Evolutionary conservation across 768 basidiomycete genomes (phyloP).

Genomic region (Ramaria sp.): DNA sequence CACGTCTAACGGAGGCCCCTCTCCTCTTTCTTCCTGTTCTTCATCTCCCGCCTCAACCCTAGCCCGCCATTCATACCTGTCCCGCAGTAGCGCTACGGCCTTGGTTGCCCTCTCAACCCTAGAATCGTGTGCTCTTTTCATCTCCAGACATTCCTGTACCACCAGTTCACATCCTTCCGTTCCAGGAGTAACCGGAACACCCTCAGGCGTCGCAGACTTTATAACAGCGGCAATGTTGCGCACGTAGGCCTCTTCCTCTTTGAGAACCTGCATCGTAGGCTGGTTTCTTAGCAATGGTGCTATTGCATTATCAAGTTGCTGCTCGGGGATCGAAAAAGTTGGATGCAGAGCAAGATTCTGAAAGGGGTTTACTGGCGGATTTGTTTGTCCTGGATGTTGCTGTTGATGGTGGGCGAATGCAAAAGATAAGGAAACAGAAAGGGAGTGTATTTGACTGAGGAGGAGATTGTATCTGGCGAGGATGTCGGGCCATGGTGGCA

Average conservation of each 20-base stretch:
- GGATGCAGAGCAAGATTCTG: conserved; percentile 66
- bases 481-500: conserved; percentile 81
- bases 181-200: not conserved
- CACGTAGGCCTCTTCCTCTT: conserved; percentile 61
- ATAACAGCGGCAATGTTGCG: conserved; percentile 46
- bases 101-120: conserved; percentile 70
- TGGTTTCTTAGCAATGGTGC: conserved; percentile 67
- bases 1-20: not conserved
- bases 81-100: conserved; percentile 66
- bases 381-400: not conserved
- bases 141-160: conserved; percentile 51
- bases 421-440: conserved; percentile 49
- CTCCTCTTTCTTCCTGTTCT: too few species aligned
- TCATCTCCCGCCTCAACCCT: conserved; percentile 72
- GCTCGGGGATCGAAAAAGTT: conserved; percentile 41
- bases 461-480: conserved; percentile 79
- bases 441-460: conserved; percentile 71
- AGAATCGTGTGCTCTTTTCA: conserved; percentile 59
- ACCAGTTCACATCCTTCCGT: conserved; percentile 36
- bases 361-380: conserved; percentile 29
- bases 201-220: conserved; percentile 15
- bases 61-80: conserved; percentile 75
- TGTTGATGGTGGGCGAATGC: conserved; percentile 5
- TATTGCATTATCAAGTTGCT: conserved; percentile 61
- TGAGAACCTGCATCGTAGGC: conserved; percentile 68